phyloP scores from a whole-genome alignment of 1,284 basidiomycete genomes.

The Ganoderma sinense region DNA sequence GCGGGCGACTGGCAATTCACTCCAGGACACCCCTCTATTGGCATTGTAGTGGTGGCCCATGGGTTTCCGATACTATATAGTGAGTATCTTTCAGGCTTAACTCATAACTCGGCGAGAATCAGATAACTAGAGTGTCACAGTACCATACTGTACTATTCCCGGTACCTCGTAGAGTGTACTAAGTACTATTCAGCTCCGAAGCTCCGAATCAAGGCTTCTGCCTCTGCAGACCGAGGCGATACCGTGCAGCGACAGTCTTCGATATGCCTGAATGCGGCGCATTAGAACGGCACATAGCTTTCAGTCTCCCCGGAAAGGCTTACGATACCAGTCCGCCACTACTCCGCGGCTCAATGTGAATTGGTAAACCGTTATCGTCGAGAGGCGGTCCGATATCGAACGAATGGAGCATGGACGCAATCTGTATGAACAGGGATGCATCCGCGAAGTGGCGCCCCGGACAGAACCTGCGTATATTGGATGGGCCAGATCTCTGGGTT shows the following conservation, averaged over 20 bases:
- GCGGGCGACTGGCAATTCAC: not conserved
- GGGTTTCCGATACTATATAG: too few relatives aligned
- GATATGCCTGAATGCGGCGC: not conserved
- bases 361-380: constrained; percentile 15
- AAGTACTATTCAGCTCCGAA: not conserved
- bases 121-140: too few relatives aligned
- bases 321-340: constrained; percentile 6
- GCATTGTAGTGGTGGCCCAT: not conserved
- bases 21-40: not conserved
- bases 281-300: not conserved
- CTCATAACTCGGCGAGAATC: too few relatives aligned
- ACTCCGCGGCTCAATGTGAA: not conserved
- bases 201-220: constrained; percentile 7
- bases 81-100: too few relatives aligned
- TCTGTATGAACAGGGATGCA: constrained; percentile 17
- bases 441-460: constrained; percentile 22
- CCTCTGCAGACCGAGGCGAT: constrained; percentile 4
- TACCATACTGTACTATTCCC: too few relatives aligned
- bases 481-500: not conserved
- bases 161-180: too few relatives aligned
- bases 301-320: not conserved
- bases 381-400: constrained; percentile 21
- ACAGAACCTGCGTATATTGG: constrained; percentile 11
- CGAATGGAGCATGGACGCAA: constrained; percentile 26
- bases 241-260: constrained; percentile 10